phyloP scores from a whole-genome alignment of 176 grass and related monocot species.

The Hordeum vulgare region DNA sequence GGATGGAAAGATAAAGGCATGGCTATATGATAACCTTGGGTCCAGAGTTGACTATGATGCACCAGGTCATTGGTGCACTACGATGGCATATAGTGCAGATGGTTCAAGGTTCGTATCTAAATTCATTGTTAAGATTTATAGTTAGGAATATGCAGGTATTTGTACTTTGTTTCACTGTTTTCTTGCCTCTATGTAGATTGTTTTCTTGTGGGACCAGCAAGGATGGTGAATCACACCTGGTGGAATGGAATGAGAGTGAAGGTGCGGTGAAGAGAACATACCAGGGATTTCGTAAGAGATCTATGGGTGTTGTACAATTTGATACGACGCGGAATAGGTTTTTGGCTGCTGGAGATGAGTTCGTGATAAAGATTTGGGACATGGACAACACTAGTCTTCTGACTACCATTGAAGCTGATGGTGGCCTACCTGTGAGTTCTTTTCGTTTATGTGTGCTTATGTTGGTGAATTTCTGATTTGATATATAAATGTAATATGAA shows the following conservation, averaged over 20 bases:
- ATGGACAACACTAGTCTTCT: conserved; percentile 90
- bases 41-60: conserved; percentile 99
- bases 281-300: conserved; percentile 86
- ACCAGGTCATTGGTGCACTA: conserved; percentile 99
- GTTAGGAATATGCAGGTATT: conserved; percentile 3
- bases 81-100: conserved; percentile 99
- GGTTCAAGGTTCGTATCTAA: conserved; percentile 68
- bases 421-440: conserved; percentile 72
- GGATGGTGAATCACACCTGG: conserved; percentile 94
- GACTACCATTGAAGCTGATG: conserved; percentile 90
- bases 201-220: conserved; percentile 99
- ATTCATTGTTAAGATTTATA: conserved; percentile 4
- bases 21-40: conserved; percentile 97
- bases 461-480: conserved; percentile 3
- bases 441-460: not conserved
- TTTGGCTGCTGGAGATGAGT: conserved; percentile 96
- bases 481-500: not conserved
- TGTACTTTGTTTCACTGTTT: conserved; percentile 13
- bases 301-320: conserved; percentile 91
- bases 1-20: conserved; percentile 99
- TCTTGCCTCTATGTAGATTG: conserved; percentile 38
- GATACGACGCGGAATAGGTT: conserved; percentile 92
- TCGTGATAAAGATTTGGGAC: conserved; percentile 97
- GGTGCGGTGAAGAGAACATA: conserved; percentile 98
- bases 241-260: conserved; percentile 99